Evolutionary conservation across 306 rosid species (phyloP).

Genomic region (Quercus suber): DNA sequence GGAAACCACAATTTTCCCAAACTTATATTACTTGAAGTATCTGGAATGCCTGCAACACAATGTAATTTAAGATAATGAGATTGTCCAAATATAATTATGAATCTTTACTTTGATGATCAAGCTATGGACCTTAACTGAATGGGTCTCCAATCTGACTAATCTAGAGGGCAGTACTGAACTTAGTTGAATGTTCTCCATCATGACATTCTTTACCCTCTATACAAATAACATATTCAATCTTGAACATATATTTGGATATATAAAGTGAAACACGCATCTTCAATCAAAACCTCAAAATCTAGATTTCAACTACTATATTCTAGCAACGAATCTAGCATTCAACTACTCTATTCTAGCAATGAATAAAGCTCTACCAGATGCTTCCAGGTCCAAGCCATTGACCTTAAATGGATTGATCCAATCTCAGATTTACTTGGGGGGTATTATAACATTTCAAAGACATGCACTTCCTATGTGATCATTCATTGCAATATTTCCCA

Average conservation of each 20-base stretch:
- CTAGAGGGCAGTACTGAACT: neutral
- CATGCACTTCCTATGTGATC: neutral
- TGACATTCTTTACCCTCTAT: neutral
- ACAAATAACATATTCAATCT: neutral
- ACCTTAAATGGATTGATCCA: neutral
- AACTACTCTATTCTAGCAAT: too few species aligned
- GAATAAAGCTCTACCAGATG: neutral
- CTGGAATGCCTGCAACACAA: neutral
- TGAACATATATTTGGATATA: too few species aligned
- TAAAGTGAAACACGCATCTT: too few species aligned
- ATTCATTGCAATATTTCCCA: neutral
- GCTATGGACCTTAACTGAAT: neutral
- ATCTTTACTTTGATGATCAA: neutral
- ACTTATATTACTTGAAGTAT: neutral
- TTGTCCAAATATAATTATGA: neutral
- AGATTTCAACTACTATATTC: too few species aligned
- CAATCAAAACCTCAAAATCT: too few species aligned
- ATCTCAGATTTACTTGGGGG: neutral
- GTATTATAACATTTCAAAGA: neutral
- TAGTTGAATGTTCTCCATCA: neutral
- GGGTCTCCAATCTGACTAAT: neutral
- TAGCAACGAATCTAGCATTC: too few species aligned
- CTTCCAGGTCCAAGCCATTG: neutral
- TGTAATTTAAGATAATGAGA: neutral
- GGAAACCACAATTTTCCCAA: too few species aligned